A percentile compares a stretch with the other conserved stretches of the same genome.
Evolutionary conservation across 2,329 filamentous ascomycete genomes (phyloP).

Genomic region (Akanthomyces lecanii): DNA sequence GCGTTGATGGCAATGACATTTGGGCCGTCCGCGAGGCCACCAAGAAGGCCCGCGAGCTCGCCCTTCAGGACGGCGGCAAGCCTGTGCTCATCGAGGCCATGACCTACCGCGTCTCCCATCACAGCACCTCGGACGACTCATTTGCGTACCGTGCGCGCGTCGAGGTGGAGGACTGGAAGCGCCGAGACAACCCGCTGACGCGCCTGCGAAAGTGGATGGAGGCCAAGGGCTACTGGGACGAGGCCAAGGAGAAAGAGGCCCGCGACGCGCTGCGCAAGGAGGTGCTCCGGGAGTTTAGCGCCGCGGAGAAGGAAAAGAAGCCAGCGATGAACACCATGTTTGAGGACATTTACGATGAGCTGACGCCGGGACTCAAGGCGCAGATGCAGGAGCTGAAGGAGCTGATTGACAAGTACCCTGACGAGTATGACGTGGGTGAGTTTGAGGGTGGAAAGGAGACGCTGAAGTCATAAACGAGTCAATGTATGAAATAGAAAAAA

Average conservation of each 20-base stretch:
- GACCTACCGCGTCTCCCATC: constrained; percentile 96
- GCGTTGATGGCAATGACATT: constrained; percentile 92
- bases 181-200: constrained; percentile 83
- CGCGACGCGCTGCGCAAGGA: constrained; percentile 65
- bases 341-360: constrained; percentile 80
- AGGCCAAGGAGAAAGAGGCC: constrained; percentile 71
- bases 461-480: constrained; percentile 38
- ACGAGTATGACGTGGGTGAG: constrained; percentile 80
- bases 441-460: constrained; percentile 71
- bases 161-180: constrained; percentile 94
- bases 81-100: constrained; percentile 91
- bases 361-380: constrained; percentile 71
- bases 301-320: constrained; percentile 78
- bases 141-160: constrained; percentile 92
- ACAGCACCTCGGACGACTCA: constrained; percentile 94
- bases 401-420: constrained; percentile 80
- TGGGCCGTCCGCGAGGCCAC: constrained; percentile 83
- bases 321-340: constrained; percentile 70
- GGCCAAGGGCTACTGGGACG: constrained; percentile 75
- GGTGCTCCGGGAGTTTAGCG: constrained; percentile 76
- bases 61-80: constrained; percentile 72
- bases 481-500: constrained; percentile 8
- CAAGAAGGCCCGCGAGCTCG: constrained; percentile 69
- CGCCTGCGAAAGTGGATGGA: constrained; percentile 89
- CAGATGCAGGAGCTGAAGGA: constrained; percentile 70